Conservation (phyloP, 2,329 filamentous ascomycete species). For the Juglanconis oblonga region DNA sequence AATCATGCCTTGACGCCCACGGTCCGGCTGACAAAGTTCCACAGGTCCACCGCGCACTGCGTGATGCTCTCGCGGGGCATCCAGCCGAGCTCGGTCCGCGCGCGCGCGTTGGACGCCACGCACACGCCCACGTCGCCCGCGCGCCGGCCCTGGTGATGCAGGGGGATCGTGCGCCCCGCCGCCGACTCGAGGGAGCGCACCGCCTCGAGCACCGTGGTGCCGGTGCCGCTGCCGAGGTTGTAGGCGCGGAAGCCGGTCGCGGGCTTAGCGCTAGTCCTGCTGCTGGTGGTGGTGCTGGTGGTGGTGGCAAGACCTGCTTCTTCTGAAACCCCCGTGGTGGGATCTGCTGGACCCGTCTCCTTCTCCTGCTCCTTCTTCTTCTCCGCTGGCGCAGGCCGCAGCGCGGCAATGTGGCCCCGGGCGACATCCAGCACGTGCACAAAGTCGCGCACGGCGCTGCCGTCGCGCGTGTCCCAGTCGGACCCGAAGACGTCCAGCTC, state of each 20-base stretch:
- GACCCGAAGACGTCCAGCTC: slow-evolving; percentile 60
- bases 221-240: slow-evolving; percentile 45
- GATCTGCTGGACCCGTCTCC: background rate
- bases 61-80: slow-evolving; percentile 29
- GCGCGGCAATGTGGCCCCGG: slow-evolving; percentile 60
- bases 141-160: slow-evolving; percentile 34
- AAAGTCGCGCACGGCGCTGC: slow-evolving; percentile 65
- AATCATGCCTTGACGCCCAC: background rate
- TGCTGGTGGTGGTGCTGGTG: background rate
- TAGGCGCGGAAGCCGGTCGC: slow-evolving; percentile 39
- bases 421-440: slow-evolving; percentile 67
- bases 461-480: slow-evolving; percentile 64
- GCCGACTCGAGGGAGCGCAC: slow-evolving; percentile 37
- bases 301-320: background rate
- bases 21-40: slow-evolving; percentile 29
- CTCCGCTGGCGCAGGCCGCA: slow-evolving; percentile 35
- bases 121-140: slow-evolving; percentile 42
- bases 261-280: background rate
- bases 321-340: too few species aligned
- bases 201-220: slow-evolving; percentile 43
- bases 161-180: slow-evolving; percentile 33
- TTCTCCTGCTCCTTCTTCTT: background rate
- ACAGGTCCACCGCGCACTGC: slow-evolving; percentile 31
- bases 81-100: slow-evolving; percentile 42
- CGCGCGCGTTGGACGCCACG: slow-evolving; percentile 38